Base-by-base conservation (phyloP, 495 filamentous ascomycete genomes). In the Rostrohypoxylon terebratum region DNA sequence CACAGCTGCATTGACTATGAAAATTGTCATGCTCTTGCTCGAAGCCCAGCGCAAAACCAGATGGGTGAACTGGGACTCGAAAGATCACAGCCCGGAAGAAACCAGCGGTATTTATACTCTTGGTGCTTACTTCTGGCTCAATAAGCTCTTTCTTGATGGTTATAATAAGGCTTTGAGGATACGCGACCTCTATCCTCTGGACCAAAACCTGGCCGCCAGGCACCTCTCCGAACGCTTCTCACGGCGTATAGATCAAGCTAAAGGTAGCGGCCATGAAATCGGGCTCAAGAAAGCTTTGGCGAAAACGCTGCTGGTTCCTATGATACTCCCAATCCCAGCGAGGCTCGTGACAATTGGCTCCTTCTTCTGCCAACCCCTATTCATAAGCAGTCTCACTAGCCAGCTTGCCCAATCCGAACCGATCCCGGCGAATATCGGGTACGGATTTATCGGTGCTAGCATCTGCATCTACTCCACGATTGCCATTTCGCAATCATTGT, bases 371-470 rank as follows among this genome's bases (percentile, higher is more conserved):
- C 90, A 92, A 73, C 90, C 90, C 3, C 83, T 93, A 48, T 81
- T 93, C 20, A 82, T 93, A 13, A 81, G 87, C 50, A 79, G 6
- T 85, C 80, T 77, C n/a, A 77, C 75, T 10, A 67, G 74, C 31
- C 45, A 60, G n/a, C 65, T 79, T 18, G 34, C 36, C 7, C 42
- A 55, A 13, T n/a, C 66, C 61, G 64, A 72, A 70, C 16, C 44
- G 9, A 38, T 47, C 0, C 36, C 51, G 16, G 48, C 23, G 6
- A 82, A 89, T 65, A 66, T 83, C 25, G 82, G 86, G 45, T 88
- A 90, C 73, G 89, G 89, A 2, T 76, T 91, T 57, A 89, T 92
- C 63, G 90, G 87, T n/a, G 90, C 89, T 1, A 89, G 87, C 66
- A 73, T 84, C 18, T 63, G 90, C 5, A 86, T 92, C 0, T 92